These are phyloP conservation scores for Blastomyces emzantsi DNA, from an alignment of 2,329 filamentous ascomycete genomes.

Conservation along the genomic window DNA sequence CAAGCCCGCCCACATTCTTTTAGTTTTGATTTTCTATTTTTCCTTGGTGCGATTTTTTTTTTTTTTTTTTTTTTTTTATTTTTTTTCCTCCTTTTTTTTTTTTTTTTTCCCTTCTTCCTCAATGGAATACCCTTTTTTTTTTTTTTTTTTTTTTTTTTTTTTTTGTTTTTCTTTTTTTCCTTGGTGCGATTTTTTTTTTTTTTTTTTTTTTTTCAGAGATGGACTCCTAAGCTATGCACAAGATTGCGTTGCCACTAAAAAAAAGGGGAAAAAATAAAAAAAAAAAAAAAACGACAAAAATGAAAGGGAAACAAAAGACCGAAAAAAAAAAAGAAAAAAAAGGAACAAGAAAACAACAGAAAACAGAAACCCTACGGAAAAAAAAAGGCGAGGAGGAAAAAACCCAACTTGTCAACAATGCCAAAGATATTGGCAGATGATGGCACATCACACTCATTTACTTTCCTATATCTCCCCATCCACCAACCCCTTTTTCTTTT, in stretches of 20 bases:
- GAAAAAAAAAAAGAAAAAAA: neutral
- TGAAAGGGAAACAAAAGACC: neutral
- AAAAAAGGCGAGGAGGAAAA: neutral
- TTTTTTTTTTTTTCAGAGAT: neutral
- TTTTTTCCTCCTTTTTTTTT: no score
- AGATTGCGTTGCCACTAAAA: neutral
- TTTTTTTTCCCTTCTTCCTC: no score
- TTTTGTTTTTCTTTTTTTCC: neutral
- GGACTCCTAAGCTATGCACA: neutral
- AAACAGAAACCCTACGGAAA: no score
- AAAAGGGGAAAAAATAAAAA: neutral
- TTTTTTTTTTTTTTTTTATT: neutral
- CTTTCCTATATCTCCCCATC: no score
- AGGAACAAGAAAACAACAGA: neutral
- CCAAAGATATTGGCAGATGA: neutral
- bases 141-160: neutral
- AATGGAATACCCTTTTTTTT: no score
- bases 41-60: neutral
- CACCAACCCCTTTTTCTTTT: constrained; percentile 16
- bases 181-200: neutral
- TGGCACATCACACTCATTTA: constrained; percentile 24
- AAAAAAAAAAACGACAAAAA: neutral
- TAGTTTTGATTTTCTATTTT: neutral
- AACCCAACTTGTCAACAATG: neutral
- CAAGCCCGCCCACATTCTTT: constrained; percentile 1